Conservation (phyloP, 1,284 basidiomycete species). For the Ganoderma lucidum region DNA sequence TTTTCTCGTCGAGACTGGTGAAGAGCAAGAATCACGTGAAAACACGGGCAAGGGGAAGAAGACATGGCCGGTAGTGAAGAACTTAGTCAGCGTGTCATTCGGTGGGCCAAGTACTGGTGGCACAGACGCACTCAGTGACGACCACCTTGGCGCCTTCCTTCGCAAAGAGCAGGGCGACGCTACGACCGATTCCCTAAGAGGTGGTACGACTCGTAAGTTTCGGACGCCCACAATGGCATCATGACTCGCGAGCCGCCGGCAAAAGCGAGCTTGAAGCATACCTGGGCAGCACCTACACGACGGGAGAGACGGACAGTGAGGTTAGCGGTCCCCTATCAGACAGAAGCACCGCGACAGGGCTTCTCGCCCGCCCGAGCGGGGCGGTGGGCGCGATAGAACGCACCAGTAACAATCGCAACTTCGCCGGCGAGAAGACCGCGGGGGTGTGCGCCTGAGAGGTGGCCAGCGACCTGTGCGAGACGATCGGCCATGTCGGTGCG, state of each 20-base stretch:
- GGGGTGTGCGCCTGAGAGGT: conserved; percentile 65
- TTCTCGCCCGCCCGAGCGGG: conserved; percentile 7
- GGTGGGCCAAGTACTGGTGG: not conserved
- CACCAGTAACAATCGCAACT: conserved; percentile 87
- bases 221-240: conserved; percentile 18
- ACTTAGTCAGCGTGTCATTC: not conserved
- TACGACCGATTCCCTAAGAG: conserved; percentile 75
- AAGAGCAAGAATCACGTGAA: conserved; percentile 20
- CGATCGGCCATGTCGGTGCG: conserved; percentile 62
- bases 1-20: conserved; percentile 70
- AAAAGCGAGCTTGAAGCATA: conserved; percentile 41
- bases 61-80: not conserved
- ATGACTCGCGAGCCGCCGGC: conserved; percentile 7
- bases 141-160: conserved; percentile 90
- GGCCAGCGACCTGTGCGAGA: conserved; percentile 74
- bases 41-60: not conserved
- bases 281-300: conserved; percentile 76
- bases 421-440: conserved; percentile 78
- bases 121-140: conserved; percentile 72
- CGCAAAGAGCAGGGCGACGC: conserved; percentile 80
- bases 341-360: conserved; percentile 22
- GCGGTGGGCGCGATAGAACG: conserved; percentile 12
- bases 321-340: not conserved
- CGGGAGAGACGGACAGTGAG: conserved; percentile 14
- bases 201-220: conserved; percentile 14